Percentiles rank a stretch among this genome's conserved stretches.
Conservation (phyloP, 2,329 filamentous ascomycete genomes). For the Blumeriella jaapii region DNA sequence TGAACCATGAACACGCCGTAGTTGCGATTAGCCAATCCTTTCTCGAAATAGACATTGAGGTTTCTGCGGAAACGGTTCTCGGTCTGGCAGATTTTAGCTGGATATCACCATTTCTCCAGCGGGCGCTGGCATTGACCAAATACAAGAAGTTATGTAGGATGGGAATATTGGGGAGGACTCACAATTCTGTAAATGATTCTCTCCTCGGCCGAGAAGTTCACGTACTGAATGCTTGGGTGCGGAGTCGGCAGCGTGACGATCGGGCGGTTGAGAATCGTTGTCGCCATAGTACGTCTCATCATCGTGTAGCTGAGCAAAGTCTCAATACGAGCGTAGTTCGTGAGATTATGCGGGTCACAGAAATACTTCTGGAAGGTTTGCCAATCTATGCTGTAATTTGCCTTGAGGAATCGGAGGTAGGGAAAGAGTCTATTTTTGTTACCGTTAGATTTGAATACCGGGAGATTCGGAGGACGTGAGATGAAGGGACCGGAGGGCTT, state of each 20-base stretch:
- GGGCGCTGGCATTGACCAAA: background rate
- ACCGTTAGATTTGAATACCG: too few relatives aligned
- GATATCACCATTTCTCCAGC: background rate
- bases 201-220: constrained; percentile 42
- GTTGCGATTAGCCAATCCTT: constrained; percentile 13
- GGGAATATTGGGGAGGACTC: constrained; percentile 26
- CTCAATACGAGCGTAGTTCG: constrained; percentile 16
- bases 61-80: constrained; percentile 23
- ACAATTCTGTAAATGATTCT: constrained; percentile 42
- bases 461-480: too few relatives aligned
- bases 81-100: too few relatives aligned
- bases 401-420: constrained; percentile 25
- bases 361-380: constrained; percentile 23
- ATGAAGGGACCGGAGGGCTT: constrained; percentile 5
- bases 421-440: constrained; percentile 20
- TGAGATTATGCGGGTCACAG: constrained; percentile 19
- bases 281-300: constrained; percentile 42
- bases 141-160: background rate
- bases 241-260: constrained; percentile 43
- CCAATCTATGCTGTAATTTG: constrained; percentile 21
- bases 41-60: constrained; percentile 20
- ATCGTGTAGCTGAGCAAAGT: constrained; percentile 31
- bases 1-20: constrained; percentile 24
- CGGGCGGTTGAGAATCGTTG: constrained; percentile 39
- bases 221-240: constrained; percentile 30